Evolutionary conservation across 768 basidiomycete species (phyloP).

Genomic region (Favolaschia claudopus): DNA sequence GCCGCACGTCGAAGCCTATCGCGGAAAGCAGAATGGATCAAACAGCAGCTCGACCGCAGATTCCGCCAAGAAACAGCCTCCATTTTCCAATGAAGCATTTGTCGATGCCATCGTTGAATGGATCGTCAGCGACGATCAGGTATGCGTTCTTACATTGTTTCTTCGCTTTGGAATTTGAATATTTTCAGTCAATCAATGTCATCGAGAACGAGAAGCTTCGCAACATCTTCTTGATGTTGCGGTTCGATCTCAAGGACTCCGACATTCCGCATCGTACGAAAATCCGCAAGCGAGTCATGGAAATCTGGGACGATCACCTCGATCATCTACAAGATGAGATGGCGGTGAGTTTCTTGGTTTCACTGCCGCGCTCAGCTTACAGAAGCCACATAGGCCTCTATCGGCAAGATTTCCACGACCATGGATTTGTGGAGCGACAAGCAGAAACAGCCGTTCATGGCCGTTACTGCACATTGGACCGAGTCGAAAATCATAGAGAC

Average conservation of each 20-base stretch:
- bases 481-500: constrained; percentile 25
- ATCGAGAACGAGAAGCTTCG: constrained; percentile 27
- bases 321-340: constrained; percentile 26
- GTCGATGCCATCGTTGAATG: too few species aligned
- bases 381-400: constrained; percentile 25
- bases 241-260: too few species aligned
- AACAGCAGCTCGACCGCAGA: too few species aligned
- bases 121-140: too few species aligned
- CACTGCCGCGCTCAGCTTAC: too few species aligned
- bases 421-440: constrained; percentile 45
- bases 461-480: constrained; percentile 51
- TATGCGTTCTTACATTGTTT: too few species aligned
- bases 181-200: constrained; percentile 30
- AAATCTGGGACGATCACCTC: constrained; percentile 32
- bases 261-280: constrained; percentile 38
- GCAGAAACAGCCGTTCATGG: constrained; percentile 46
- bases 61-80: too few species aligned
- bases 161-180: too few species aligned
- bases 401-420: constrained; percentile 44
- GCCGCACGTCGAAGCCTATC: not conserved
- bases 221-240: constrained; percentile 27
- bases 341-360: constrained; percentile 9
- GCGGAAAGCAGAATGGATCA: not conserved
- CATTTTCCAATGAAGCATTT: too few species aligned
- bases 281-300: constrained; percentile 26